Evolutionary conservation across 495 filamentous ascomycete genomes (phyloP).

Genomic region (Cetradonia linearis): DNA sequence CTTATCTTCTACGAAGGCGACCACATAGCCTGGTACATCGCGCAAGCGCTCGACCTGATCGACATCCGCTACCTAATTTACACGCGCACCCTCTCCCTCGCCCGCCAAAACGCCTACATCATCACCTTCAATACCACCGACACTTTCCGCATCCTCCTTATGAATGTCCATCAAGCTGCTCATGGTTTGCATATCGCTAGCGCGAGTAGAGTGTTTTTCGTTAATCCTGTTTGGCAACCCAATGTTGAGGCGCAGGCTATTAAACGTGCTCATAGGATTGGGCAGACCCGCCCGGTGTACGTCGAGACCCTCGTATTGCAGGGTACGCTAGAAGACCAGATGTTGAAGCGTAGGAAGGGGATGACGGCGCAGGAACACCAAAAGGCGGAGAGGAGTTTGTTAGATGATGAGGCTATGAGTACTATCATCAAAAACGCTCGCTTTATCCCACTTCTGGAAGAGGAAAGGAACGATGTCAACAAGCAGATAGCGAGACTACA

Average conservation of each 20-base stretch:
- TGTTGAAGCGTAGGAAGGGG: slow-evolving; percentile 58
- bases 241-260: slow-evolving; percentile 86
- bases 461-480: slow-evolving; percentile 34
- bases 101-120: slow-evolving; percentile 59
- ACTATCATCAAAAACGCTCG: slow-evolving; percentile 65
- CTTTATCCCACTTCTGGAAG: slow-evolving; percentile 48
- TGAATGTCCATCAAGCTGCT: slow-evolving; percentile 82
- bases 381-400: slow-evolving; percentile 51
- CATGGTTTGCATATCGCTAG: slow-evolving; percentile 75
- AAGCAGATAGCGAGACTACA: slow-evolving; percentile 47
- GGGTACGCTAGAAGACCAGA: slow-evolving; percentile 76
- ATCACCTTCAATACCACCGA: slow-evolving; percentile 61
- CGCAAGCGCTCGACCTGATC: slow-evolving; percentile 68
- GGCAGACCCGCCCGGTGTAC: slow-evolving; percentile 66
- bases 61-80: slow-evolving; percentile 77
- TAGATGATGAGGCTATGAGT: slow-evolving; percentile 69
- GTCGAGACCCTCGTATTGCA: slow-evolving; percentile 82
- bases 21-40: slow-evolving; percentile 73
- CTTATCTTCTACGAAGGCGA: slow-evolving; percentile 88
- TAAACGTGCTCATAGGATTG: slow-evolving; percentile 81
- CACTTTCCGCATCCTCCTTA: slow-evolving; percentile 62
- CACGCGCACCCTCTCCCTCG: slow-evolving; percentile 53
- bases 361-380: slow-evolving; percentile 72
- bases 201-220: slow-evolving; percentile 81
- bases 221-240: slow-evolving; percentile 79